Evolutionary conservation across 2,329 filamentous ascomycete genomes (phyloP), one percentile per base, ranked within the genome.

Genomic region (Ophiostoma angusticollis): DNA sequence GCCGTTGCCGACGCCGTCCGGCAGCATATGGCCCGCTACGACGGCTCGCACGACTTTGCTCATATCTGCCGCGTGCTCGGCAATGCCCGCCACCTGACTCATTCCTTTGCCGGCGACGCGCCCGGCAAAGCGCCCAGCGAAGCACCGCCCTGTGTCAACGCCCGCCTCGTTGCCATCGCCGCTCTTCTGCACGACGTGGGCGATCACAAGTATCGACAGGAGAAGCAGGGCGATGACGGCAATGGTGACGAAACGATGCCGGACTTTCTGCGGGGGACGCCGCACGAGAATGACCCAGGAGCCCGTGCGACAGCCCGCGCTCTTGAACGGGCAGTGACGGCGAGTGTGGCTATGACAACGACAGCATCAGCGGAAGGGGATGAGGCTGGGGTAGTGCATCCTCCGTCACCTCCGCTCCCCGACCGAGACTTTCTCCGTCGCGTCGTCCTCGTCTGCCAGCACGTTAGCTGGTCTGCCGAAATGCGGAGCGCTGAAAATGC

Each of bases 181-280:
- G 83, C 82, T 2, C 68, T 87, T 5, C 70, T 89, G n/a, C 87
- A 94, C 61, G 87, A 94, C 51, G 78, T 93, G 14, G 84, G 83
- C 44, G 87, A 94, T 61, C 77, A 72, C 57, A 94, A 93, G 61
- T 93, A 93, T 57, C n/a, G n/a, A n/a, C n/a, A n/a, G n/a, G n/a
- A n/a, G n/a, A n/a, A n/a, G n/a, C n/a, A n/a, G n/a, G n/a, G n/a
- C 40, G 65, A 78, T 47, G 70, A 79, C 52, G 53, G 93, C 5
- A 82, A 91, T 54, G 61, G 67, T 9, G 33, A 16, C 11, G 4
- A 17, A 19, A 24, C 32, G 21, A 24, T 25, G 18, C 14, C 30
- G 2, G 41, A 21, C 2, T 22, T 40, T 9, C 34, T 40, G 2
- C 5, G 11, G 21, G 37, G 19, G 21, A 37, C 37, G 8, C 37